Evolutionary conservation across 1,284 basidiomycete species (phyloP).

Genomic region (Coniophora puteana): DNA sequence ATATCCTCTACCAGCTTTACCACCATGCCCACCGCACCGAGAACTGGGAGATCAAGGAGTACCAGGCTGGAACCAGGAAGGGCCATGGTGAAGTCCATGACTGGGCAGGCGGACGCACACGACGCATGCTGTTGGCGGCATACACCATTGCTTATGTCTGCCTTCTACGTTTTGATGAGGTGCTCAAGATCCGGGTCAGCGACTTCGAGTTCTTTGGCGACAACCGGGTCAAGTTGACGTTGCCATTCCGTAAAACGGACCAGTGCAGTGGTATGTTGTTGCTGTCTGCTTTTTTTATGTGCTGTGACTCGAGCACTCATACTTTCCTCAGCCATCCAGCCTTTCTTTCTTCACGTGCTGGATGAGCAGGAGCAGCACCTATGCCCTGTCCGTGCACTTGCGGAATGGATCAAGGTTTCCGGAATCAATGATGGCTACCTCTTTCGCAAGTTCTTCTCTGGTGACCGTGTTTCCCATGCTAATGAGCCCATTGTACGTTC

Average conservation of each 20-base stretch:
- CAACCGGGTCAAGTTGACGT: conserved; percentile 13
- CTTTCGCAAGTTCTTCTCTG: conserved; percentile 16
- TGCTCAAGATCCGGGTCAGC: conserved; percentile 28
- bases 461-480: conserved; percentile 16
- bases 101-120: conserved; percentile 22
- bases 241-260: conserved; percentile 26
- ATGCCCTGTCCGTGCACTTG: conserved; percentile 19
- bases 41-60: conserved; percentile 13
- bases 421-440: conserved; percentile 15
- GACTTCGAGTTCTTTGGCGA: conserved; percentile 15
- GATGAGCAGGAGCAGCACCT: conserved; percentile 14
- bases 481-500: conserved; percentile 15
- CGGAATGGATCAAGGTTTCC: conserved; percentile 13
- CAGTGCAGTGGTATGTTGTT: conserved; percentile 20
- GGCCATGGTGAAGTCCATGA: conserved; percentile 3
- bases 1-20: conserved; percentile 19
- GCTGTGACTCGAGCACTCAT: not conserved
- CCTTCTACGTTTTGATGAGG: conserved; percentile 30
- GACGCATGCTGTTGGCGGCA: conserved; percentile 20
- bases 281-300: not conserved
- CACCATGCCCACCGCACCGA: conserved; percentile 19
- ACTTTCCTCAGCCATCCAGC: conserved; percentile 16
- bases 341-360: conserved; percentile 16
- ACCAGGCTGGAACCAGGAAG: conserved; percentile 8
- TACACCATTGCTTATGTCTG: conserved; percentile 30